These are phyloP conservation scores for Acrodontium crateriforme DNA, from an alignment of 2,329 filamentous ascomycete genomes.

Conservation along the genomic window DNA sequence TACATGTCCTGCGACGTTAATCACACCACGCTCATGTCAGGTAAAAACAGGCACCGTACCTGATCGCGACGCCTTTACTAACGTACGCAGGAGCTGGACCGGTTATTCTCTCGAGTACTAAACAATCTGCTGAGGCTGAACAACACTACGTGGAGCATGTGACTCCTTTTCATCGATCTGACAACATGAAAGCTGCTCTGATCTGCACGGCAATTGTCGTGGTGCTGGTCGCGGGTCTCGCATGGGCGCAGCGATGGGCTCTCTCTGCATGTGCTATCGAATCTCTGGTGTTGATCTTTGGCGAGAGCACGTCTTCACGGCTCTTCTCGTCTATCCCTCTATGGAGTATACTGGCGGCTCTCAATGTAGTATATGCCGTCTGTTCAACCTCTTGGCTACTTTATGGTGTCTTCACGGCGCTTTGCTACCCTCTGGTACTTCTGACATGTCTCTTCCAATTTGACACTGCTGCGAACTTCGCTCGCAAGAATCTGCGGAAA, in stretches of 20 bases:
- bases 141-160: no score
- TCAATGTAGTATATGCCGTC: conserved; percentile 35
- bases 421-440: conserved; percentile 30
- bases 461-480: conserved; percentile 23
- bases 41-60: no score
- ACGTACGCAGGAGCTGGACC: no score
- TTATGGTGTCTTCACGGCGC: conserved; percentile 28
- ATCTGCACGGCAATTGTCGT: conserved; percentile 7
- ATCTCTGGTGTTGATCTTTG: conserved; percentile 13
- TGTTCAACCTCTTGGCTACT: conserved; percentile 40
- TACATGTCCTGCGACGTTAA: no score
- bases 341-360: conserved; percentile 33
- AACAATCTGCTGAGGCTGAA: no score
- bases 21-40: no score
- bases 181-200: no score
- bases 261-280: conserved; percentile 17
- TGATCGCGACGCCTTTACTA: no score
- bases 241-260: conserved; percentile 15
- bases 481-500: conserved; percentile 23
- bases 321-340: conserved; percentile 32
- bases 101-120: no score
- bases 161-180: no score
- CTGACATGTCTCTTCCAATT: conserved; percentile 36
- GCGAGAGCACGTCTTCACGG: conserved; percentile 18
- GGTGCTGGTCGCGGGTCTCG: conserved; percentile 6